Base-by-base conservation (phyloP, 352 stramenopile genomes). In the Globisporangium perplexum region DNA sequence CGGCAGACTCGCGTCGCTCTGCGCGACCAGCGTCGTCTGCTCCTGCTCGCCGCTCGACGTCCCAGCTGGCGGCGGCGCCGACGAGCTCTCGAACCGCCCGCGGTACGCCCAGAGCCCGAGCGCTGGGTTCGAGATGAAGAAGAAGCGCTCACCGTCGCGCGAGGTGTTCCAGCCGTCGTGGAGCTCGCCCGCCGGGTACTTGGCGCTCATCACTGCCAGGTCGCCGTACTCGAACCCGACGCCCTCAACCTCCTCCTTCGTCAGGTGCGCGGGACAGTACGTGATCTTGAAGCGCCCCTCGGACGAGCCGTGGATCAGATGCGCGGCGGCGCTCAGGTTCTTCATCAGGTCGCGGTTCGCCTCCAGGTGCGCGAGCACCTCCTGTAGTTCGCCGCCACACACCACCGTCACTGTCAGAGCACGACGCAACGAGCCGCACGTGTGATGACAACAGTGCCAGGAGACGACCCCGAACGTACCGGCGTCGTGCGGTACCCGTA, bases 281-380 rank as follows among this genome's bases (percentile, higher is more conserved):
- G 87, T 98, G 60, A 99, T 90, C 26, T 69, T 81, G 69, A 99
- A 99, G n/a, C 96, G 86, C n/a, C 88, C 93, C 69, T 99, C 96
- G 0, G 93, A 97, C 35, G 88, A 98, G 1, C 96, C 96, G 68
- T 99, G 96, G 57, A 99, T 98, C 43, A 99, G 72, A 67, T 99
- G 96, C 18, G 95, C 95, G 4, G 88, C 93, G 5, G 93, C 93
- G 47, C 90, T 97, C 35, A 98, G 66, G 70, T 98, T 98, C 53
- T 94, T 90, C 77, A 97, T 96, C 39, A 99, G 70, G 50, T 98
- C 95, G 14, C 89, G 75, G 61, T 97, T 96, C 10, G 89, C 75
- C 15, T 91, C 71, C 55, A 99, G 77, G 47, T 90, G 80, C 3
- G 88, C 76, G 51, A 99, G 88, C 11, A 98, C 94, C 67, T 95